phyloP scores from a whole-genome alignment of 129 eudicot genomes.

The Mikania micrantha region DNA sequence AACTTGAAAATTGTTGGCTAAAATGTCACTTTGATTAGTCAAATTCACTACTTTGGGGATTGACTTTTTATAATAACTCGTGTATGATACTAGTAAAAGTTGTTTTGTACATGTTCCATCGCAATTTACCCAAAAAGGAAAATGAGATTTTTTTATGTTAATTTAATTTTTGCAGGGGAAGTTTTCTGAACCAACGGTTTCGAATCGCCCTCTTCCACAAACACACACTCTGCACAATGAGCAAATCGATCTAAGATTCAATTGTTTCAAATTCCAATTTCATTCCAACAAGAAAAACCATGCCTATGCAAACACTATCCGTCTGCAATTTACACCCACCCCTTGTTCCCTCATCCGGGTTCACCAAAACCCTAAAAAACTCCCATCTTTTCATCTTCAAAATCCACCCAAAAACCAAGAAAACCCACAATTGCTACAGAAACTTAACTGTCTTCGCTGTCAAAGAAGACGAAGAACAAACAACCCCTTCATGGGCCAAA shows the following conservation, averaged over 20 bases:
- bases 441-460: constrained; percentile 39
- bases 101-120: no score
- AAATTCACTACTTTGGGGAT: no score
- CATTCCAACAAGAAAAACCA: background rate
- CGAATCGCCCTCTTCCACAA: constrained; percentile 15
- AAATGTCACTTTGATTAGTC: no score
- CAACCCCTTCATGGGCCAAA: constrained; percentile 77
- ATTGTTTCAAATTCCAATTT: background rate
- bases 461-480: constrained; percentile 35
- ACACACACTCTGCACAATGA: constrained; percentile 3
- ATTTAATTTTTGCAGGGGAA: background rate
- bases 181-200: constrained; percentile 22
- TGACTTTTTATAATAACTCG: no score
- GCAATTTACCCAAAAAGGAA: background rate
- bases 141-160: no score
- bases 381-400: constrained; percentile 3
- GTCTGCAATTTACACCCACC: constrained; percentile 20
- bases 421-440: background rate
- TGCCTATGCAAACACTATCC: constrained; percentile 28
- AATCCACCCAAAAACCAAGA: constrained; percentile 4
- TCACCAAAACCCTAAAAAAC: constrained; percentile 11
- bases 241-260: background rate
- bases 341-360: constrained; percentile 1
- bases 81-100: no score
- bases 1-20: no score